Conservation (phyloP, 1,284 basidiomycete species). For the Malassezia japonica region DNA sequence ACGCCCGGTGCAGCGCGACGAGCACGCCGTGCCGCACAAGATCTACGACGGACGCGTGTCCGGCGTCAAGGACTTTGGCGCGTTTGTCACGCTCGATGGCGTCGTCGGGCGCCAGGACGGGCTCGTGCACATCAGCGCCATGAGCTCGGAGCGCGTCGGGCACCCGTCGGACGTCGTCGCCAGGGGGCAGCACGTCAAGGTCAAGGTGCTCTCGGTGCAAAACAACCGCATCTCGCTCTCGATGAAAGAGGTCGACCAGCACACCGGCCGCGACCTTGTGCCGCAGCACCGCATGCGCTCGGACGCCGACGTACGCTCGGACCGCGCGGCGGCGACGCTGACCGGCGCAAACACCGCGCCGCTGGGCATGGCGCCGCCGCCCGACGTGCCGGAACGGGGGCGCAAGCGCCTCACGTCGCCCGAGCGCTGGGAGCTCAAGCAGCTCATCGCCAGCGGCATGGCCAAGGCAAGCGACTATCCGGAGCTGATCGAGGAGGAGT, state of each 20-base stretch:
- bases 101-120: constrained; percentile 77
- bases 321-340: constrained; percentile 20
- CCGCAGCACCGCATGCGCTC: constrained; percentile 89
- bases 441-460: constrained; percentile 89
- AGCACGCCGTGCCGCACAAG: constrained; percentile 80
- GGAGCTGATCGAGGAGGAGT: constrained; percentile 67
- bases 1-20: constrained; percentile 51
- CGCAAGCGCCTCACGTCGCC: constrained; percentile 81
- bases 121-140: constrained; percentile 89
- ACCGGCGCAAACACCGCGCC: constrained; percentile 53
- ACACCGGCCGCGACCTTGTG: constrained; percentile 74
- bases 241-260: constrained; percentile 96
- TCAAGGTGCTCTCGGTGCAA: constrained; percentile 69
- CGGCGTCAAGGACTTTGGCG: constrained; percentile 86
- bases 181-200: constrained; percentile 77
- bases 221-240: constrained; percentile 73
- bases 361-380: constrained; percentile 19
- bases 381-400: constrained; percentile 17
- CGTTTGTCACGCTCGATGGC: constrained; percentile 82
- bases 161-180: constrained; percentile 76
- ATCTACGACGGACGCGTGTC: constrained; percentile 82
- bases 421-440: constrained; percentile 98
- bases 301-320: constrained; percentile 52
- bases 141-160: constrained; percentile 73
- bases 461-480: constrained; percentile 90